These are phyloP conservation scores for Stemphylium lycopersici DNA, from an alignment of 2,329 filamentous ascomycete species.

Conservation along the genomic window DNA sequence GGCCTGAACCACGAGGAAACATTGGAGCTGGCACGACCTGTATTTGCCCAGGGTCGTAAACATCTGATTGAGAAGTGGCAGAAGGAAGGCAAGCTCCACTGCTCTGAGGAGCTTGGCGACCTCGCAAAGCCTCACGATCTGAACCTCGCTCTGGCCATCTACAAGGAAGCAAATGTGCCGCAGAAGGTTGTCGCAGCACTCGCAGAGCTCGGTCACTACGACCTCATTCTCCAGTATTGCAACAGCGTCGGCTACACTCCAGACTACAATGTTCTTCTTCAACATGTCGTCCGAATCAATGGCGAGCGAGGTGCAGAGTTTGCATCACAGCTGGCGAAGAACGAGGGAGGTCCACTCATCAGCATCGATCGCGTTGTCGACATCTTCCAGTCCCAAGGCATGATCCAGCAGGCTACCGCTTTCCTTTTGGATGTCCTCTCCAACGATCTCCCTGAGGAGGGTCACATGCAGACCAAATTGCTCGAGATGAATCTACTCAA, in stretches of 20 bases:
- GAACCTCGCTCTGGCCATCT: constrained; percentile 84
- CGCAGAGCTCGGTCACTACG: constrained; percentile 94
- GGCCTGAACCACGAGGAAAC: constrained; percentile 91
- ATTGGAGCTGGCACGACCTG: constrained; percentile 88
- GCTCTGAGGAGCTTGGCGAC: constrained; percentile 95
- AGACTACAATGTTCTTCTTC: constrained; percentile 90
- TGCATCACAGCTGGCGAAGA: constrained; percentile 87
- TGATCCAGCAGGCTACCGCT: constrained; percentile 97
- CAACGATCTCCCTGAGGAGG: constrained; percentile 93
- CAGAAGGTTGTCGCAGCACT: constrained; percentile 95
- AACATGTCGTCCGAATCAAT: constrained; percentile 82
- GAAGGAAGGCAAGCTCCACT: constrained; percentile 92
- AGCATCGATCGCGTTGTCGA: constrained; percentile 95
- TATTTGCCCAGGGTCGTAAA: constrained; percentile 91
- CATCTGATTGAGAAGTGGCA: constrained; percentile 98
- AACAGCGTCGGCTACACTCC: constrained; percentile 85
- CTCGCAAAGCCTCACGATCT: constrained; percentile 89
- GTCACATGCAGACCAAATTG: constrained; percentile 88
- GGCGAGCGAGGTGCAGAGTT: constrained; percentile 96
- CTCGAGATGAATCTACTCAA: constrained; percentile 98
- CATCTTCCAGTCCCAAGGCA: constrained; percentile 96
- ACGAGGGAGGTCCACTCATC: constrained; percentile 83
- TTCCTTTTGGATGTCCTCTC: constrained; percentile 96
- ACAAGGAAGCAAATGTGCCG: constrained; percentile 86
- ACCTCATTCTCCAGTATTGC: constrained; percentile 93